Evolutionary conservation across 2,329 filamentous ascomycete species (phyloP).

Genomic region (Apiospora sp.): DNA sequence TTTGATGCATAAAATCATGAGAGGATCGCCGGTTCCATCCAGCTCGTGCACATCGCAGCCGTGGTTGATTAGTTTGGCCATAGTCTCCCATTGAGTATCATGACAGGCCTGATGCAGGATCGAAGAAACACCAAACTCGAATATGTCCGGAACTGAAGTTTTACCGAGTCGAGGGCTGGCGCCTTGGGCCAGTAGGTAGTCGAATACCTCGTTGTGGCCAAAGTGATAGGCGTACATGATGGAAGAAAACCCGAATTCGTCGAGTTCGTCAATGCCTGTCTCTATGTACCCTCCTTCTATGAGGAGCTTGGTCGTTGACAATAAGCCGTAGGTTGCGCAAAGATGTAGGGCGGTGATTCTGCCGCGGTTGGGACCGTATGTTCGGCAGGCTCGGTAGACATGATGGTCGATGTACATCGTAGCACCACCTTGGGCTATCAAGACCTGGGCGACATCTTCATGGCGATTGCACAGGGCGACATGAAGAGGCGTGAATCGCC

Average conservation of each 20-base stretch:
- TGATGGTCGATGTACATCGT: not conserved
- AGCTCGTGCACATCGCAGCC: not conserved
- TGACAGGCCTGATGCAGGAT: not conserved
- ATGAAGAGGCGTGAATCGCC: not conserved
- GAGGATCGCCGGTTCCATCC: not conserved
- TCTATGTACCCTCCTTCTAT: not conserved
- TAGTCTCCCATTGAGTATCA: not conserved
- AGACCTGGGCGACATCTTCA: not conserved
- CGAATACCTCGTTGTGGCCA: not conserved
- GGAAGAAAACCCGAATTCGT: not conserved
- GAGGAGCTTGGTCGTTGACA: not conserved
- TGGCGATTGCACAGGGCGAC: not conserved
- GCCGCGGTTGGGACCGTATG: not conserved
- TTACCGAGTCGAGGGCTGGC: not conserved
- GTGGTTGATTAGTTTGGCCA: not conserved
- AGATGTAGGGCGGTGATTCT: not conserved
- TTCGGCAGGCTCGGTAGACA: not conserved
- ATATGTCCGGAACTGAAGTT: not conserved
- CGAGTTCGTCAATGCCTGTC: not conserved
- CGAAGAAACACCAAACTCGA: not conserved
- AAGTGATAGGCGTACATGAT: not conserved
- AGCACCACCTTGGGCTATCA: not conserved
- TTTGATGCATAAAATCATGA: not conserved
- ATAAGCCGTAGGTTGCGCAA: not conserved
- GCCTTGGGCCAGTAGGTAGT: not conserved